Evolutionary conservation across 2,329 filamentous ascomycete genomes (phyloP).

Genomic region (Monosporascus ibericus): DNA sequence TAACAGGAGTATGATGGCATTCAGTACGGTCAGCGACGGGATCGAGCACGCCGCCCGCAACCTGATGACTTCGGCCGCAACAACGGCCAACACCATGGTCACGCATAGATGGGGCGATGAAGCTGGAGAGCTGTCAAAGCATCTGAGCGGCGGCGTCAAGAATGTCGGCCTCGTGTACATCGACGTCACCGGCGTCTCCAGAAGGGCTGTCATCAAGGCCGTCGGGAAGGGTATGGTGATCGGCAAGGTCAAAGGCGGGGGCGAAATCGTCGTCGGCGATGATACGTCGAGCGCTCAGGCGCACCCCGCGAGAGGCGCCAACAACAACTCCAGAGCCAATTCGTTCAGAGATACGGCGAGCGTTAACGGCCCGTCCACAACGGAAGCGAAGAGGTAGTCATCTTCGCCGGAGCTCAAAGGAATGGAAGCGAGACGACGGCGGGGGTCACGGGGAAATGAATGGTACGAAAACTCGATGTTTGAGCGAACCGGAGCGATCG

Average conservation of each 20-base stretch:
- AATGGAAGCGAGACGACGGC: not conserved
- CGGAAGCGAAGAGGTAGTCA: constrained; percentile 10
- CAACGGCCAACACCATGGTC: constrained; percentile 79
- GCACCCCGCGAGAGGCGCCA: constrained; percentile 18
- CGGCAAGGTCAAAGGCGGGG: constrained; percentile 68
- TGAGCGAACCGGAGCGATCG: not conserved
- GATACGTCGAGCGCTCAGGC: constrained; percentile 31
- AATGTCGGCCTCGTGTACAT: constrained; percentile 98
- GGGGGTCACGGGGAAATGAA: not conserved
- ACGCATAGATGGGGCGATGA: constrained; percentile 85
- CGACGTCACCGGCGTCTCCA: constrained; percentile 86
- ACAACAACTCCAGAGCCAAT: constrained; percentile 13
- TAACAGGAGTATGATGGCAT: constrained; percentile 95
- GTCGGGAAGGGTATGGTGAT: constrained; percentile 97
- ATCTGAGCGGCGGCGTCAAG: constrained; percentile 81
- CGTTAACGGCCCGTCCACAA: constrained; percentile 11
- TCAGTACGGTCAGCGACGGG: constrained; percentile 88
- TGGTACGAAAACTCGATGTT: not conserved
- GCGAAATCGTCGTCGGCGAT: constrained; percentile 67
- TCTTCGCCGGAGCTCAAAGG: not conserved
- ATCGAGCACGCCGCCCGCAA: constrained; percentile 81
- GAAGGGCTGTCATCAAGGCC: constrained; percentile 84
- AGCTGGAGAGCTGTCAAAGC: constrained; percentile 69
- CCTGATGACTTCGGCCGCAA: constrained; percentile 66
- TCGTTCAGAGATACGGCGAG: constrained; percentile 14